Evolutionary conservation across 2,329 filamentous ascomycete genomes (phyloP).

Genomic region (Fusarium succisae): DNA sequence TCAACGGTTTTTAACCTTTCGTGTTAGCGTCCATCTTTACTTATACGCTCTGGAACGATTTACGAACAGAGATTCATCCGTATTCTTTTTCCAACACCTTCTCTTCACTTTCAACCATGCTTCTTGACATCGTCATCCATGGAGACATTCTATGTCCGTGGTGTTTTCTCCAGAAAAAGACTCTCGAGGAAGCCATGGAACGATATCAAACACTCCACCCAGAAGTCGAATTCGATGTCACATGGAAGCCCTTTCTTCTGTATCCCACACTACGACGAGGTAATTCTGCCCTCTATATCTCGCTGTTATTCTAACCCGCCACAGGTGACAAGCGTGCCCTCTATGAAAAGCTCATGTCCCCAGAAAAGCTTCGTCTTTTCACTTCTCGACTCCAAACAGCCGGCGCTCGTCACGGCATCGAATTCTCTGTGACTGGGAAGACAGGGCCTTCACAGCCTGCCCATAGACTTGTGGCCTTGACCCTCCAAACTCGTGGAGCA

Average conservation of each 20-base stretch:
- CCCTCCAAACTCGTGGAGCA: conserved; percentile 45
- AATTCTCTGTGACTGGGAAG: conserved; percentile 52
- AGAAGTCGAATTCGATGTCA: conserved; percentile 56
- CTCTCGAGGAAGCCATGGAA: conserved; percentile 57
- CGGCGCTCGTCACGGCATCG: conserved; percentile 51
- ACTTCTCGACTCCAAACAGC: conserved; percentile 45
- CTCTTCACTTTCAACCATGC: conserved; percentile 11
- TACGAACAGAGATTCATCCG: not conserved
- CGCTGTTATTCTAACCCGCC: not conserved
- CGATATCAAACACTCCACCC: conserved; percentile 52
- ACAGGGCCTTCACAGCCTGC: conserved; percentile 57
- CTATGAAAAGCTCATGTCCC: conserved; percentile 47
- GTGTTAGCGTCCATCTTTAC: not conserved
- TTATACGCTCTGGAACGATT: not conserved
- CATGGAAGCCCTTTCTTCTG: conserved; percentile 59
- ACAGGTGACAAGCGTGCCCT: conserved; percentile 50
- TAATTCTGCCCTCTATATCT: conserved; percentile 6
- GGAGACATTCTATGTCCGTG: conserved; percentile 62
- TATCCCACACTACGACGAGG: conserved; percentile 47
- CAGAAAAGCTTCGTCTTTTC: conserved; percentile 41
- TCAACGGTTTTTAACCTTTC: not conserved
- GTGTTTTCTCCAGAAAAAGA: conserved; percentile 60
- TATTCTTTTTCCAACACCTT: not conserved
- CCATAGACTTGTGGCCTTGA: conserved; percentile 59
- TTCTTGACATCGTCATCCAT: conserved; percentile 55